Evolutionary conservation across 768 basidiomycete species (phyloP).

Genomic region (Coprinellus aureogranulatus): DNA sequence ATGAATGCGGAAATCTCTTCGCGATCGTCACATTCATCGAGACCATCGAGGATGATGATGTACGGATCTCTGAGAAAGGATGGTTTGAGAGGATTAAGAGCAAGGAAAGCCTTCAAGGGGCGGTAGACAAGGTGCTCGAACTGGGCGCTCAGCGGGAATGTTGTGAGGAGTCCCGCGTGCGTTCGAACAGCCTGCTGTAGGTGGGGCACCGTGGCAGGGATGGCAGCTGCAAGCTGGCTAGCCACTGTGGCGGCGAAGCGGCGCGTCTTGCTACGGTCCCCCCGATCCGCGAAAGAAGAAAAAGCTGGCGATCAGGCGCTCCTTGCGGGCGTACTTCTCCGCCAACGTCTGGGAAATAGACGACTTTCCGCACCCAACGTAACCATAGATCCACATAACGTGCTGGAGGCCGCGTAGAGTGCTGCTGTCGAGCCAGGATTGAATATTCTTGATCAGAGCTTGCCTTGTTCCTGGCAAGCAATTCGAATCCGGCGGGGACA

Average conservation of each 20-base stretch:
- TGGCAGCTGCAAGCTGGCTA: conserved; percentile 2
- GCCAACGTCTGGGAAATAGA: neutral
- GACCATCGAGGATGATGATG: neutral
- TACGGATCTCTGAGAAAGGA: neutral
- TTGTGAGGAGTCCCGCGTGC: neutral
- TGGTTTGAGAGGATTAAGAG: too few relatives aligned
- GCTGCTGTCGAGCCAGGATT: neutral
- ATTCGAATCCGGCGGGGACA: neutral
- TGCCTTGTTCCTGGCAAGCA: neutral
- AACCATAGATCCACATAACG: neutral
- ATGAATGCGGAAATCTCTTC: neutral
- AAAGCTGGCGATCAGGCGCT: neutral
- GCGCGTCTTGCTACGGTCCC: neutral
- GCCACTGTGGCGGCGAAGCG: conserved; percentile 1
- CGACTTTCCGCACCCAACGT: conserved; percentile 4
- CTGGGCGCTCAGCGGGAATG: neutral
- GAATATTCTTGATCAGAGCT: neutral
- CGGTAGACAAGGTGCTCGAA: neutral
- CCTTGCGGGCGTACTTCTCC: neutral
- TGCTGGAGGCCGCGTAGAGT: neutral
- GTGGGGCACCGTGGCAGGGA: neutral
- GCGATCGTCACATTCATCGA: neutral
- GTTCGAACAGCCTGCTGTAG: neutral
- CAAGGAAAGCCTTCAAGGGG: neutral
- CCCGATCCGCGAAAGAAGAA: conserved; percentile 7